Evolutionary conservation across 1,284 basidiomycete species (phyloP).

Genomic region (Cryptococcus hybrid): DNA sequence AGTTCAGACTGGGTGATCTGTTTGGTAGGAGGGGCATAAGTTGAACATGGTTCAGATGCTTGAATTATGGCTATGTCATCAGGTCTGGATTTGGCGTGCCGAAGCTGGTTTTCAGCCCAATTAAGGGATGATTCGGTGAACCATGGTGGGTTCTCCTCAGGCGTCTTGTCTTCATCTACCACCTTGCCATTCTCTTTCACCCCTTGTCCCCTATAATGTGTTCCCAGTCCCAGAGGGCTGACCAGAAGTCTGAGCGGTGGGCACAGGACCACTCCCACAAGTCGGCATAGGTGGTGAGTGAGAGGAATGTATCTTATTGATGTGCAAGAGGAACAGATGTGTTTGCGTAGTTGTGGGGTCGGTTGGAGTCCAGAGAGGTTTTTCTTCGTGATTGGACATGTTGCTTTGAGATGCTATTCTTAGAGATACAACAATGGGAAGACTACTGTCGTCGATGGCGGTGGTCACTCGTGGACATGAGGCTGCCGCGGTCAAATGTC

Average conservation of each 20-base stretch:
- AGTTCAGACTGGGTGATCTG: constrained; percentile 62
- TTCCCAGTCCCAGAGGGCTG: constrained; percentile 72
- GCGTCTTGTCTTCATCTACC: constrained; percentile 60
- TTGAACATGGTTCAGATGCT: constrained; percentile 63
- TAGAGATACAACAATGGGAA: too few relatives aligned
- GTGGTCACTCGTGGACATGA: too few relatives aligned
- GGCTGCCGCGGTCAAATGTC: too few relatives aligned
- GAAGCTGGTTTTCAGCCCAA: constrained; percentile 84
- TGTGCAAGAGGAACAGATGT: constrained; percentile 58
- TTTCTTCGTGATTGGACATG: background rate
- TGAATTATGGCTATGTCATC: constrained; percentile 71
- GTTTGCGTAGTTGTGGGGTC: constrained; percentile 57
- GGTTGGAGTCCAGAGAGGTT: constrained; percentile 56
- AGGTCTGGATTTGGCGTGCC: constrained; percentile 54
- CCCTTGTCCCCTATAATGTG: constrained; percentile 63
- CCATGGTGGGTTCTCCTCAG: constrained; percentile 74
- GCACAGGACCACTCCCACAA: constrained; percentile 69
- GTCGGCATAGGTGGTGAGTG: constrained; percentile 62
- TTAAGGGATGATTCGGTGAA: constrained; percentile 69
- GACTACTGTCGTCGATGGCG: too few relatives aligned
- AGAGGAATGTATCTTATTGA: constrained; percentile 59
- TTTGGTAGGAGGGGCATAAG: constrained; percentile 55
- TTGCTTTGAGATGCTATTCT: too few relatives aligned
- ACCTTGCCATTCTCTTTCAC: constrained; percentile 1
- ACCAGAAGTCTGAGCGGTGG: constrained; percentile 69